Evolutionary conservation across 2,329 filamentous ascomycete genomes (phyloP).

Genomic region (Pestalotiopsis fici): DNA sequence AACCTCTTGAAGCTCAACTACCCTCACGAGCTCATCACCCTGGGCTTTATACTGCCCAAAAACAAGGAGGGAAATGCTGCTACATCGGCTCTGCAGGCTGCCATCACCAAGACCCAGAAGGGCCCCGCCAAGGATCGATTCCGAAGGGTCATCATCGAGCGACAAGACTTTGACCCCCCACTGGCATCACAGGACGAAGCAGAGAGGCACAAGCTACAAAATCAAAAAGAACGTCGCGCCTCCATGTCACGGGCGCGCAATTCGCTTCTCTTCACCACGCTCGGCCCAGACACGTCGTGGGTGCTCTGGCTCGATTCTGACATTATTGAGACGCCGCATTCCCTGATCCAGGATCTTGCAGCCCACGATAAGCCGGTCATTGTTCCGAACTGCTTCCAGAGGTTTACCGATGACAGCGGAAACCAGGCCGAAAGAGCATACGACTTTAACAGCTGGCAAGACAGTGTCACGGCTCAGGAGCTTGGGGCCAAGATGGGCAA

Average conservation of each 20-base stretch:
- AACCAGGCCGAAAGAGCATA: constrained; percentile 79
- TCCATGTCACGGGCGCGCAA: constrained; percentile 95
- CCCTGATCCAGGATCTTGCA: constrained; percentile 89
- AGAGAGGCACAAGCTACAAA: constrained; percentile 87
- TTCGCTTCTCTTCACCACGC: constrained; percentile 89
- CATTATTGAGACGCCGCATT: constrained; percentile 82
- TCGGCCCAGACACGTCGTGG: constrained; percentile 91
- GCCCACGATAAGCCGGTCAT: constrained; percentile 86
- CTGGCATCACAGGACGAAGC: constrained; percentile 79
- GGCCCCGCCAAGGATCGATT: constrained; percentile 82
- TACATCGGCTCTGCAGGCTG: constrained; percentile 78
- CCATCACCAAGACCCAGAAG: constrained; percentile 83
- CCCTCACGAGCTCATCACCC: constrained; percentile 89
- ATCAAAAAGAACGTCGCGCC: constrained; percentile 83
- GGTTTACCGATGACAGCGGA: constrained; percentile 74
- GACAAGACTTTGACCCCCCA: constrained; percentile 90
- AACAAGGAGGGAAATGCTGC: constrained; percentile 89
- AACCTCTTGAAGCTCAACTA: constrained; percentile 84
- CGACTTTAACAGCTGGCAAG: constrained; percentile 97
- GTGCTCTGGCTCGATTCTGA: constrained; percentile 95
- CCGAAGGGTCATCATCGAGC: constrained; percentile 88
- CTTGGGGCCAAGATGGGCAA: constrained; percentile 79
- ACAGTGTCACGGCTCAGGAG: constrained; percentile 77
- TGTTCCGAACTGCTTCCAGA: constrained; percentile 93
- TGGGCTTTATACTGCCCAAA: constrained; percentile 96